Base-by-base conservation (phyloP, 2,329 filamentous ascomycete species). In the Thermochaetoides dissita region DNA sequence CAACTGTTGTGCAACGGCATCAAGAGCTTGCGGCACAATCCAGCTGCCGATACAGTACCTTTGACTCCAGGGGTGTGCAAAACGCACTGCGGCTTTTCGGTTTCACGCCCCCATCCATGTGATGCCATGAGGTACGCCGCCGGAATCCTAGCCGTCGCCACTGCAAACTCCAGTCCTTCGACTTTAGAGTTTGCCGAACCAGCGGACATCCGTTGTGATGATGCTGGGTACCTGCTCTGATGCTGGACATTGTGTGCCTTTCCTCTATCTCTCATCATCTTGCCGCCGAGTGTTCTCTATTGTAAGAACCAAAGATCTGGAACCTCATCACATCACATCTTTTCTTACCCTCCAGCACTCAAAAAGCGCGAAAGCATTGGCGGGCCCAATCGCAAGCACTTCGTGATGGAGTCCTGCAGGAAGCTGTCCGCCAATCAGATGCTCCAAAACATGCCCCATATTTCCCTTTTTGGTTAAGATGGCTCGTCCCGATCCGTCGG, bases 401-500 rank as follows among this genome's bases (percentile, higher is more conserved):
- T 34, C 39, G 17, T 39, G 39, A 38, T 31, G 29, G 30, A 39
- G 17, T 24, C 9, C 31, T 35, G 34, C 34, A 35, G 34, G 10
- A 7, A 7, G 34, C 12, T 10, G 30, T 9, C 10, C 30, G 10
- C 48, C 48, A 50, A 50, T 50, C 46, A 48, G 10, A 34, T 10
- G 34, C 24, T 38, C 32, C 30, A 34, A 12, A 45, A 36, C 28
- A 35, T 34, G 33, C n/a, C 30, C n/a, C 34, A 36, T 11, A 38
- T 48, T 48, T 12, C 48, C 48, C 39, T 8, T 45, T 48, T 42
- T 34, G 46, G 46, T 40, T 44, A 44, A 48, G 40, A 36, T 35
- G 32, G 9, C 38, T 36, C 40, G 46, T 48, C 48, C 48, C 48
- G 46, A 46, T 46, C 48, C 46, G 44, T 36, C 40, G 46, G 47